Percentiles rank a stretch among this genome's conserved stretches.
Evolutionary conservation across 129 eudicot species (phyloP).

Genomic region (Flaveria brownii): DNA sequence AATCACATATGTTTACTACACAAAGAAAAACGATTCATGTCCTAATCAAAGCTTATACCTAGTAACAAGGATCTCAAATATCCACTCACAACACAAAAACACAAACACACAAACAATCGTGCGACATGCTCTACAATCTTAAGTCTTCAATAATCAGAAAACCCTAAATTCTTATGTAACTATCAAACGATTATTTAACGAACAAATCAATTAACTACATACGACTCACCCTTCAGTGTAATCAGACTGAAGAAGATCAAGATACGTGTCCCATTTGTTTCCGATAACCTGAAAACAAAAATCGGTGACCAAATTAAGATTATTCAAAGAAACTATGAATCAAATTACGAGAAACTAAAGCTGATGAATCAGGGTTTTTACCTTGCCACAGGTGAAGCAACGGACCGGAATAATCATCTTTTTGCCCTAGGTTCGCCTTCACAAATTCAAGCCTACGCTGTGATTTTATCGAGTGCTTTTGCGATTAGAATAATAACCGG

Average conservation of each 20-base stretch:
- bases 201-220: neutral
- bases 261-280: constrained; percentile 92
- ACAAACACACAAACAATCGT: neutral
- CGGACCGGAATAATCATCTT: constrained; percentile 82
- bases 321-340: neutral
- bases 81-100: neutral
- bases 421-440: constrained; percentile 32
- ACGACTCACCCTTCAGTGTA: constrained; percentile 73
- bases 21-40: neutral
- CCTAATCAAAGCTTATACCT: neutral
- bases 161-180: constrained; percentile 1
- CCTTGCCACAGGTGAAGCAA: constrained; percentile 92
- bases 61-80: too few relatives aligned
- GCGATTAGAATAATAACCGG: too few relatives aligned
- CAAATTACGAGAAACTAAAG: neutral
- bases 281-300: constrained; percentile 70
- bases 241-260: constrained; percentile 91
- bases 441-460: too few relatives aligned
- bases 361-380: constrained; percentile 13
- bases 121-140: neutral
- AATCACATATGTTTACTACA: neutral
- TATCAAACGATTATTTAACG: neutral
- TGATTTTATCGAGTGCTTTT: too few relatives aligned
- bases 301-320: neutral
- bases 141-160: neutral